These are phyloP conservation scores for Knufia fluminis DNA, from an alignment of 2,329 filamentous ascomycete species.

Conservation along the genomic window DNA sequence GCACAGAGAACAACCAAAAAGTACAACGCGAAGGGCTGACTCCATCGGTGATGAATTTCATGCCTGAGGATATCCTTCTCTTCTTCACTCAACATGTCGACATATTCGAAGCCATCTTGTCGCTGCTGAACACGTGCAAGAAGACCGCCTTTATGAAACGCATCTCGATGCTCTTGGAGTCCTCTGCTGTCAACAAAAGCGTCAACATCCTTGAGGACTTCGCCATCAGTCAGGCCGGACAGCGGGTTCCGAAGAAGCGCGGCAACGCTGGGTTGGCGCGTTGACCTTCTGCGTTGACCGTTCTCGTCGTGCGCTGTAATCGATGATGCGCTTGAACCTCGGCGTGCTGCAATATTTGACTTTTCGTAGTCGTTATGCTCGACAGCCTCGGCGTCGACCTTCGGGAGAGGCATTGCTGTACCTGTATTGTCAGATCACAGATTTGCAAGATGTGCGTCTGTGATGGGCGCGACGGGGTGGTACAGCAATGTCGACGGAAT, in stretches of 20 bases:
- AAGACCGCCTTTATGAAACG: constrained; percentile 24
- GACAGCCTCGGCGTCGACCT: constrained; percentile 10
- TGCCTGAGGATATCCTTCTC: constrained; percentile 29
- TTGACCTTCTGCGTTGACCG: constrained; percentile 1
- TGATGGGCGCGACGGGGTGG: too few relatives aligned
- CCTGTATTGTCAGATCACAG: not conserved
- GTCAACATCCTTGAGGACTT: constrained; percentile 39
- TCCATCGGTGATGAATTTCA: constrained; percentile 30
- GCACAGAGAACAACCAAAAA: constrained; percentile 33
- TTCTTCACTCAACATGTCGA: constrained; percentile 27
- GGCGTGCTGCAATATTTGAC: not conserved
- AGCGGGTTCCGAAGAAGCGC: constrained; percentile 40
- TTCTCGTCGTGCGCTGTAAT: not conserved
- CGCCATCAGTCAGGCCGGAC: constrained; percentile 41
- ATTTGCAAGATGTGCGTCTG: not conserved
- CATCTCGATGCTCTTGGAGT: constrained; percentile 28
- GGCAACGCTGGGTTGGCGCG: constrained; percentile 8
- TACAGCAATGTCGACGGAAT: too few relatives aligned
- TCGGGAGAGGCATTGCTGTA: constrained; percentile 9
- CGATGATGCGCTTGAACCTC: constrained; percentile 4
- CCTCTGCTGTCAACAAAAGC: constrained; percentile 30
- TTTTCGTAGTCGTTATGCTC: constrained; percentile 2
- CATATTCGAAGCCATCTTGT: constrained; percentile 37
- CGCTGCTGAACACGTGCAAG: constrained; percentile 39
- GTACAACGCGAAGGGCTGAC: constrained; percentile 30